These are phyloP conservation scores for Paulownia fortunei DNA, from an alignment of 257 asterid genomes.

Conservation along the genomic window DNA sequence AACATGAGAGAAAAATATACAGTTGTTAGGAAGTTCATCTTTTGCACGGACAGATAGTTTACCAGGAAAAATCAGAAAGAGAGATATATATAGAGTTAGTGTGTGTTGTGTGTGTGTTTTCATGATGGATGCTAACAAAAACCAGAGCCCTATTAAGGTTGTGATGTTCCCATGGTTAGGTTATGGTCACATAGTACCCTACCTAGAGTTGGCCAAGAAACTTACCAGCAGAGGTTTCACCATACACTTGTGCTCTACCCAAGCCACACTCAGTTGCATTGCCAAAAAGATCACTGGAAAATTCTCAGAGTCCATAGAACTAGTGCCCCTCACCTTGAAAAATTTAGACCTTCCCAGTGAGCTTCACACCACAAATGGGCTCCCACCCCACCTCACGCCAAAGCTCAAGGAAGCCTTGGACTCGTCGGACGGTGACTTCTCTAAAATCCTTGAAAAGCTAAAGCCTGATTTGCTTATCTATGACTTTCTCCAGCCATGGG, in stretches of 20 bases:
- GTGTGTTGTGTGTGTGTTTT: neutral
- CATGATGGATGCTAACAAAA: neutral
- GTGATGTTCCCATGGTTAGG: constrained; percentile 44
- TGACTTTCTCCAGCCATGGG: constrained; percentile 49
- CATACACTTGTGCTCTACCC: constrained; percentile 34
- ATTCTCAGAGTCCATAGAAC: neutral
- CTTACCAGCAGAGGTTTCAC: constrained; percentile 29
- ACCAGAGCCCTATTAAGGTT: neutral
- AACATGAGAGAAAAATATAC: neutral
- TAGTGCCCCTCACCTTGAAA: constrained; percentile 23
- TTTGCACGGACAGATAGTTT: neutral
- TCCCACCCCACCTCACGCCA: constrained; percentile 52
- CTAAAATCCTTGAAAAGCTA: constrained; percentile 23
- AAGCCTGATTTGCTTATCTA: constrained; percentile 47
- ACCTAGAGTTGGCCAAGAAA: constrained; percentile 38
- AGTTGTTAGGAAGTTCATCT: neutral
- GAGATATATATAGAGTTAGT: neutral
- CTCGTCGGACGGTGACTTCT: constrained; percentile 34
- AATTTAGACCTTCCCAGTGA: constrained; percentile 9
- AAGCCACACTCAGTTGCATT: constrained; percentile 29
- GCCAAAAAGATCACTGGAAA: constrained; percentile 5
- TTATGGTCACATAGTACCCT: constrained; percentile 40
- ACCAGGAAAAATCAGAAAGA: neutral
- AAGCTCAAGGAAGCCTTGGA: constrained; percentile 38
- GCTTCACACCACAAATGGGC: constrained; percentile 59